These are phyloP conservation scores for Pythium monospermum DNA, from an alignment of 352 stramenopile species.

Conservation along the genomic window DNA sequence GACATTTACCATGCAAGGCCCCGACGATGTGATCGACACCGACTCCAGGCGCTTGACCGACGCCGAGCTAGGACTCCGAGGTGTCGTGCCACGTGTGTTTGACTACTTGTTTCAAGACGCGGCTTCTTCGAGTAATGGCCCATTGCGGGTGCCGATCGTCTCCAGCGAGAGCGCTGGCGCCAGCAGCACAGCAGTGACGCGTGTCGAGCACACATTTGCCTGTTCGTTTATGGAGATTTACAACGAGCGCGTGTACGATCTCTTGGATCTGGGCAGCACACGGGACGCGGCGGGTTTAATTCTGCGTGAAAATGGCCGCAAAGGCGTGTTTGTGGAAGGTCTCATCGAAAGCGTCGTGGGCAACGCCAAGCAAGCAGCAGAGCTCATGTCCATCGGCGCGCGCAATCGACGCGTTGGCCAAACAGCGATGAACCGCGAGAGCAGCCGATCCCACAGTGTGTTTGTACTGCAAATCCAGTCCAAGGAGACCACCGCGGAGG, in stretches of 20 bases:
- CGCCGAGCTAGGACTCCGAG: slow-evolving; percentile 38
- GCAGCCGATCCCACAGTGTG: slow-evolving; percentile 79
- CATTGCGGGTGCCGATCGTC: background rate
- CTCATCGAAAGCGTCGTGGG: slow-evolving; percentile 70
- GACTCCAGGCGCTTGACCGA: slow-evolving; percentile 24
- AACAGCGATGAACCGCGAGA: slow-evolving; percentile 85
- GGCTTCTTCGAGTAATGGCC: slow-evolving; percentile 9
- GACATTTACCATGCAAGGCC: slow-evolving; percentile 85
- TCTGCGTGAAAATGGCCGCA: slow-evolving; percentile 67
- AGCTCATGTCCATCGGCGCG: slow-evolving; percentile 71
- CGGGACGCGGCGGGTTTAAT: slow-evolving; percentile 55
- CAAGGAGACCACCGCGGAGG: slow-evolving; percentile 46
- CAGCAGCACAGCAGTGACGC: slow-evolving; percentile 4
- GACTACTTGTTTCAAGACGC: slow-evolving; percentile 80
- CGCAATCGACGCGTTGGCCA: slow-evolving; percentile 76
- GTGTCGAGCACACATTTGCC: slow-evolving; percentile 59
- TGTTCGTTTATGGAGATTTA: slow-evolving; percentile 95
- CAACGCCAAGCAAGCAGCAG: slow-evolving; percentile 54
- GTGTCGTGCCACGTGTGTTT: slow-evolving; percentile 76
- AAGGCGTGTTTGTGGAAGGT: slow-evolving; percentile 72
- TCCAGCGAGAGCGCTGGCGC: background rate
- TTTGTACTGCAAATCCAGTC: slow-evolving; percentile 81
- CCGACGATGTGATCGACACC: slow-evolving; percentile 58
- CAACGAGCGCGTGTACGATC: slow-evolving; percentile 92
- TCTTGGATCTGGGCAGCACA: slow-evolving; percentile 67